A percentile compares a stretch with the other conserved stretches of the same genome.
phyloP scores from a whole-genome alignment of 31 red algal species.

The Bonnemaisonia californica region DNA sequence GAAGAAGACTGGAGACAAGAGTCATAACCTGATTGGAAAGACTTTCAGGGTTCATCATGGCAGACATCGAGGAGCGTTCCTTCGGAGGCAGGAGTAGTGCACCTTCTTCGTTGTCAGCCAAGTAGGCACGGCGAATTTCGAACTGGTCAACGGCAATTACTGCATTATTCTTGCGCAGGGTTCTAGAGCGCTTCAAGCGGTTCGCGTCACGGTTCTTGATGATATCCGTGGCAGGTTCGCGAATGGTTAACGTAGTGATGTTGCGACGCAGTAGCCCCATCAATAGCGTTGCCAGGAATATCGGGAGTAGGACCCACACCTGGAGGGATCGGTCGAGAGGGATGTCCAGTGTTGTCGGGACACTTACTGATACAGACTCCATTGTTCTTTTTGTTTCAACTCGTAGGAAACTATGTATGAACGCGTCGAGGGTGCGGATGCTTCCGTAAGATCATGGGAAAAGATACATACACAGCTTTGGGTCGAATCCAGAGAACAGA shows the following conservation, averaged over 20 bases:
- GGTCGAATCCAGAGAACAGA: too few relatives aligned
- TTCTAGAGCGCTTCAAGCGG: conserved; percentile 21
- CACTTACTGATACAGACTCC: background rate
- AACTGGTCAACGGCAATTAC: conserved; percentile 37
- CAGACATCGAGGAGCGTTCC: conserved; percentile 24
- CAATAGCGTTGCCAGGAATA: conserved; percentile 53
- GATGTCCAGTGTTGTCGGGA: conserved; percentile 35
- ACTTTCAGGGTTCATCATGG: conserved; percentile 67
- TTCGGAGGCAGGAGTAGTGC: conserved; percentile 22
- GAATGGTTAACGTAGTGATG: conserved; percentile 31
- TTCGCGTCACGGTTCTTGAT: conserved; percentile 36
- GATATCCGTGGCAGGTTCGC: conserved; percentile 31
- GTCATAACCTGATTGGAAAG: conserved; percentile 56
- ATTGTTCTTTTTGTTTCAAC: background rate
- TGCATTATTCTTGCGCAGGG: conserved; percentile 17
- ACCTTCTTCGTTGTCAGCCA: conserved; percentile 16
- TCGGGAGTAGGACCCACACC: conserved; percentile 67
- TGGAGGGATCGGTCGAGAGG: conserved; percentile 52
- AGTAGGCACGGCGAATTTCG: conserved; percentile 46
- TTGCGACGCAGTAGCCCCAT: conserved; percentile 55
- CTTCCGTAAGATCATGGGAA: too few relatives aligned
- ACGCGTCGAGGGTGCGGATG: too few relatives aligned
- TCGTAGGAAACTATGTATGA: too few relatives aligned
- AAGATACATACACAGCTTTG: too few relatives aligned
- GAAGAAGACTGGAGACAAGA: conserved; percentile 33